These are phyloP conservation scores for Trichoderma orchidacearum DNA, from an alignment of 495 filamentous ascomycete genomes.

Conservation along the genomic window DNA sequence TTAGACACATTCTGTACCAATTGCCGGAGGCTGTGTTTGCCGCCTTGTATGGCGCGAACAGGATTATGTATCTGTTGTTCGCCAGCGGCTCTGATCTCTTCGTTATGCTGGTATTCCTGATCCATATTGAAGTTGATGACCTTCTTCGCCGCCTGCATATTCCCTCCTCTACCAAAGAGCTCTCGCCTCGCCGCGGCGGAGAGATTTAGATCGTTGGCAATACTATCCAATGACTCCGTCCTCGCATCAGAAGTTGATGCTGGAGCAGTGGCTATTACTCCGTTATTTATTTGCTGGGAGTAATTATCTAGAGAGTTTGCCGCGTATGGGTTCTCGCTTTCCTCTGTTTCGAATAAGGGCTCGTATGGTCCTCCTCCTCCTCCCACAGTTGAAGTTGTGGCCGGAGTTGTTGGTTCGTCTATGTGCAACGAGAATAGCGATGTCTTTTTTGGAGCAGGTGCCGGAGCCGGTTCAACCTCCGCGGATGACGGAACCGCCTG, in stretches of 20 bases:
- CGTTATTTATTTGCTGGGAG: background rate
- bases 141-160: constrained; percentile 22
- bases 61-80: constrained; percentile 62
- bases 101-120: constrained; percentile 71
- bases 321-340: background rate
- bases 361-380: constrained; percentile 21
- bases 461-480: background rate
- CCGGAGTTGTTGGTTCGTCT: constrained; percentile 10
- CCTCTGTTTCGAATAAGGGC: constrained; percentile 18
- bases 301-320: background rate
- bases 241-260: constrained; percentile 5
- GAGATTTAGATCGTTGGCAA: constrained; percentile 63
- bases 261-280: background rate
- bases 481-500: background rate
- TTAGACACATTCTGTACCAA: constrained; percentile 66
- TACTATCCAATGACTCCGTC: constrained; percentile 41
- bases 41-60: constrained; percentile 64
- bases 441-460: constrained; percentile 19
- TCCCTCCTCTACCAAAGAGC: constrained; percentile 58
- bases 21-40: constrained; percentile 74
- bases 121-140: constrained; percentile 78
- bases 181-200: constrained; percentile 60
- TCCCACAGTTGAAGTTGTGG: background rate
- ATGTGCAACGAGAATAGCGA: constrained; percentile 32
- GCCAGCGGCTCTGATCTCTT: constrained; percentile 53